phyloP scores from a whole-genome alignment of 352 stramenopile genomes.

The Phytophthora ohioensis region DNA sequence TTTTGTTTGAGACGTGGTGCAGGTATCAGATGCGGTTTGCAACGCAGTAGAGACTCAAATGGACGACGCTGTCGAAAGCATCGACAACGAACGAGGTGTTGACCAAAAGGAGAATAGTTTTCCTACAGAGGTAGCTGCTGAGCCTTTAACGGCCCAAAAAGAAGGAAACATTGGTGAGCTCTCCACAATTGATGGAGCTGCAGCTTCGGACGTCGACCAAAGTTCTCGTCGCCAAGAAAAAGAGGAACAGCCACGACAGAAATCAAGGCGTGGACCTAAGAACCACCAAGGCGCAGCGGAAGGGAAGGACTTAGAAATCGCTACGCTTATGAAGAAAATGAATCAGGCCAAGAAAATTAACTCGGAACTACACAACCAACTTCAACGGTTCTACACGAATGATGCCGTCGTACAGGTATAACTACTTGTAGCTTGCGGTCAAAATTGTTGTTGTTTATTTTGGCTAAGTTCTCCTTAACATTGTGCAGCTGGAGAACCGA shows the following conservation, averaged over 20 bases:
- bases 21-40: slow-evolving; percentile 5
- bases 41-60: background rate
- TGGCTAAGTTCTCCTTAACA: background rate
- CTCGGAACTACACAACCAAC: slow-evolving; percentile 51
- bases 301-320: slow-evolving; percentile 24
- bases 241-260: slow-evolving; percentile 1
- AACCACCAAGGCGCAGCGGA: background rate
- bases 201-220: background rate
- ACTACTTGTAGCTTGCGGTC: background rate
- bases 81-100: background rate
- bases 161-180: background rate
- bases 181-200: background rate
- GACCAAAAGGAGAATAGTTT: background rate
- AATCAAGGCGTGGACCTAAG: slow-evolving; percentile 5
- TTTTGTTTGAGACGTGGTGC: background rate
- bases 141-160: background rate
- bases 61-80: background rate
- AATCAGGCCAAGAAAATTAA: slow-evolving; percentile 56
- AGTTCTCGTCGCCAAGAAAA: slow-evolving; percentile 6
- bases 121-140: background rate
- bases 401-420: slow-evolving; percentile 59
- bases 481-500: slow-evolving; percentile 67
- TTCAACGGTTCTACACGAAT: slow-evolving; percentile 62
- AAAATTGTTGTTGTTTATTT: too few relatives aligned
- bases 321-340: slow-evolving; percentile 52